Conservation (phyloP, 208 protist species). For the Crithidia sp. region DNA sequence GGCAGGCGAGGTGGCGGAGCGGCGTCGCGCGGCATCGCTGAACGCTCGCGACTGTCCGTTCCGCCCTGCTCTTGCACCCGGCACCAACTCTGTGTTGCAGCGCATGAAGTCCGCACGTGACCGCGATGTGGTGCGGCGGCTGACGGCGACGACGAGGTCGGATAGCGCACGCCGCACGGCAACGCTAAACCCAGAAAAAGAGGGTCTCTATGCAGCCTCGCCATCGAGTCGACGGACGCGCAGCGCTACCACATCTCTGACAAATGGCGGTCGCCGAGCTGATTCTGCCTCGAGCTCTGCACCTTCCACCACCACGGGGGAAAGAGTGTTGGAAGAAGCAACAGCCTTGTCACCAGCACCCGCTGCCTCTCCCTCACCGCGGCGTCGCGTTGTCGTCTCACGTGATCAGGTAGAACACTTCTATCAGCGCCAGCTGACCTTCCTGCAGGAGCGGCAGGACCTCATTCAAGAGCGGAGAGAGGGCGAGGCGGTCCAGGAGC, state of each 20-base stretch:
- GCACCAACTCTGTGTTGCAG: slow-evolving; percentile 59
- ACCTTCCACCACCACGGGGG: background rate
- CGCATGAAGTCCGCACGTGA: slow-evolving; percentile 39
- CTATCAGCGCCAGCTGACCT: slow-evolving; percentile 58
- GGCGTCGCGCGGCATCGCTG: slow-evolving; percentile 25
- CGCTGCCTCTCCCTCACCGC: background rate
- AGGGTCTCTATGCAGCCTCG: slow-evolving; percentile 12
- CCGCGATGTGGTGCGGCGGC: slow-evolving; percentile 71
- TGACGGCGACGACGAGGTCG: slow-evolving; percentile 17
- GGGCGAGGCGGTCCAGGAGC: slow-evolving; percentile 47
- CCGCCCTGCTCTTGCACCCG: slow-evolving; percentile 59
- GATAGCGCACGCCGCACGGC: background rate
- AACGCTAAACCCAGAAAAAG: background rate
- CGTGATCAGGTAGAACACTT: slow-evolving; percentile 51
- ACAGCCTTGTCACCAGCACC: background rate
- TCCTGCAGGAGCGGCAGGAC: slow-evolving; percentile 31
- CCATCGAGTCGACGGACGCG: background rate
- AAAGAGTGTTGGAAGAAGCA: background rate
- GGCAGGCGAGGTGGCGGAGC: slow-evolving; percentile 36
- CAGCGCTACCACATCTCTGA: background rate
- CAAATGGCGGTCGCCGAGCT: background rate
- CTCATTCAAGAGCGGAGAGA: slow-evolving; percentile 32
- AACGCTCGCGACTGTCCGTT: slow-evolving; percentile 64
- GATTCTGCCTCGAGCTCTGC: background rate
- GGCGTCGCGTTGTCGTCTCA: slow-evolving; percentile 5